Conservation (phyloP, 345 rosid genomes). For the Boechera retrofracta region DNA sequence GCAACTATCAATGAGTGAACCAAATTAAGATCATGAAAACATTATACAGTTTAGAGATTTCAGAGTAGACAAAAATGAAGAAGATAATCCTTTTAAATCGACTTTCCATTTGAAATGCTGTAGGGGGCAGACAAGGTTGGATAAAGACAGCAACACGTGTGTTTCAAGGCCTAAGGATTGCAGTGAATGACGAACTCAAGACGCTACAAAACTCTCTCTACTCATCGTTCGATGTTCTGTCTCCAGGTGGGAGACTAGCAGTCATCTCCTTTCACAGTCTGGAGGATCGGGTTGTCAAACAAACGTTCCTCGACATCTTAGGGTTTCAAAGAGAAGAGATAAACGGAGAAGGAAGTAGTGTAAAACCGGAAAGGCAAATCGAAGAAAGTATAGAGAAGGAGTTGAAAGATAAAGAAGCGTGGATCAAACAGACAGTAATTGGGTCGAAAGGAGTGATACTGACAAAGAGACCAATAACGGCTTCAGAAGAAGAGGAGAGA, state of each 20-base stretch:
- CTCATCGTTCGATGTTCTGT: slow-evolving; percentile 75
- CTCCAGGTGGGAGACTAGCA: slow-evolving; percentile 91
- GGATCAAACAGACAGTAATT: slow-evolving; percentile 68
- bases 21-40: slow-evolving; percentile 18
- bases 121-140: slow-evolving; percentile 96
- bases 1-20: background rate
- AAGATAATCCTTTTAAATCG: background rate
- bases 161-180: slow-evolving; percentile 90
- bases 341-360: slow-evolving; percentile 31
- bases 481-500: slow-evolving; percentile 81
- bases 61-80: background rate
- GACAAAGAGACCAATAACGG: slow-evolving; percentile 90
- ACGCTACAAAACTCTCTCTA: slow-evolving; percentile 70
- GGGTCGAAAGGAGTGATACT: slow-evolving; percentile 72
- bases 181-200: slow-evolving; percentile 91
- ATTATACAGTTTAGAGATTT: background rate
- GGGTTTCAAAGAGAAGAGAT: slow-evolving; percentile 41
- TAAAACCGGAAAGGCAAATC: slow-evolving; percentile 31
- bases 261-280: slow-evolving; percentile 95
- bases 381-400: slow-evolving; percentile 38
- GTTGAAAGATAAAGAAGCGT: slow-evolving; percentile 48
- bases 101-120: slow-evolving; percentile 20
- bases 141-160: slow-evolving; percentile 95
- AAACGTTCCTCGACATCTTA: slow-evolving; percentile 79
- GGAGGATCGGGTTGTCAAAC: slow-evolving; percentile 92